Conservation (phyloP, 352 stramenopile genomes). For the Phytopythium chamaehyphon region DNA sequence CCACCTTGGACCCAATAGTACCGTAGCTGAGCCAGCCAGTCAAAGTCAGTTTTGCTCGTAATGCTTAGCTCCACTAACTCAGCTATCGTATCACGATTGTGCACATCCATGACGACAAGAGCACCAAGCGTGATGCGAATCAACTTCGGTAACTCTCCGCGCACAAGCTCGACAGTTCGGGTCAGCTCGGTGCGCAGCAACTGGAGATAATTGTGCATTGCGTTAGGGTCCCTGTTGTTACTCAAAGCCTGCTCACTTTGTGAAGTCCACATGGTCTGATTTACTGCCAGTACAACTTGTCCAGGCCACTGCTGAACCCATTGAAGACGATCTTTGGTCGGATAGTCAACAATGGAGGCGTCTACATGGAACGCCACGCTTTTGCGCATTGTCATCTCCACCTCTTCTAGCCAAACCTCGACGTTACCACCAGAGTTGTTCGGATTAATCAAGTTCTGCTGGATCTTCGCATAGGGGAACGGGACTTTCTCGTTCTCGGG, state of each 20-base stretch:
- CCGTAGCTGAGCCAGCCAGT: slow-evolving; percentile 91
- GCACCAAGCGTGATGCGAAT: slow-evolving; percentile 89
- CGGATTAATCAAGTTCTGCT: slow-evolving; percentile 90
- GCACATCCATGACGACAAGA: slow-evolving; percentile 94
- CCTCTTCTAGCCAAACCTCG: slow-evolving; percentile 85
- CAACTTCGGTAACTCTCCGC: slow-evolving; percentile 90
- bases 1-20: slow-evolving; percentile 90
- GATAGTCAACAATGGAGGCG: slow-evolving; percentile 80
- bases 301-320: slow-evolving; percentile 93
- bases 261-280: slow-evolving; percentile 91
- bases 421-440: slow-evolving; percentile 93
- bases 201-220: slow-evolving; percentile 61
- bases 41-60: slow-evolving; percentile 85
- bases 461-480: slow-evolving; percentile 86
- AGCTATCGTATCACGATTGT: slow-evolving; percentile 92
- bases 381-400: slow-evolving; percentile 86
- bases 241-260: slow-evolving; percentile 73
- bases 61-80: slow-evolving; percentile 85
- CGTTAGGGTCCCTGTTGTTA: slow-evolving; percentile 24
- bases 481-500: slow-evolving; percentile 85
- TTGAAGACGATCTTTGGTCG: slow-evolving; percentile 80
- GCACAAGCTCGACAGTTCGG: slow-evolving; percentile 89
- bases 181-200: slow-evolving; percentile 74
- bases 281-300: slow-evolving; percentile 90
- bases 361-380: slow-evolving; percentile 81